phyloP scores from a whole-genome alignment of 176 grass and related monocot genomes.

The Neostapfia colusana region DNA sequence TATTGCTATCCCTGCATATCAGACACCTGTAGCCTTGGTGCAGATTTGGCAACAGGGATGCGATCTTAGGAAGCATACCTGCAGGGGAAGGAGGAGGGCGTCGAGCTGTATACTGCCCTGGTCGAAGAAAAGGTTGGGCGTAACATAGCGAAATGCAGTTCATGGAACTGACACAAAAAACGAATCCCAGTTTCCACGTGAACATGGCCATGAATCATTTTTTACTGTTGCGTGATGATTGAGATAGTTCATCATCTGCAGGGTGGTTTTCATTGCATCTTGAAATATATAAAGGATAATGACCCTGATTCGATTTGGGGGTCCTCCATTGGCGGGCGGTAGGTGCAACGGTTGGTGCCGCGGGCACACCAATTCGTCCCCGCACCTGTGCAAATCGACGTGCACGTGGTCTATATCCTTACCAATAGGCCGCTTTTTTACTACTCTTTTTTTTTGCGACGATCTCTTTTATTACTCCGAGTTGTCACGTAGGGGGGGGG shows the following conservation, averaged over 20 bases:
- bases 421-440: no score
- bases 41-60: slow-evolving; percentile 81
- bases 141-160: neutral
- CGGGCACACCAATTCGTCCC: neutral
- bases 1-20: slow-evolving; percentile 16
- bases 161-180: neutral
- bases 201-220: no score
- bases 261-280: slow-evolving; percentile 77
- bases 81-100: slow-evolving; percentile 68
- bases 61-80: slow-evolving; percentile 72
- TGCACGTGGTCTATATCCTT: neutral
- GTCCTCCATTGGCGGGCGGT: no score
- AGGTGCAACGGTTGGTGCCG: no score
- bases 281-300: slow-evolving; percentile 73
- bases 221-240: slow-evolving; percentile 16
- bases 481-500: neutral
- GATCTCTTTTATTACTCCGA: neutral
- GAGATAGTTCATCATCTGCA: slow-evolving; percentile 46
- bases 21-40: slow-evolving; percentile 21
- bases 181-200: neutral
- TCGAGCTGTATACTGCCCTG: slow-evolving; percentile 65
- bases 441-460: no score
- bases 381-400: neutral
- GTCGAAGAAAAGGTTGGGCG: slow-evolving; percentile 77
- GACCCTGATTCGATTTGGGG: no score